Percentiles rank a stretch among this genome's conserved stretches.
Evolutionary conservation across 768 basidiomycete species (phyloP).

Genomic region (Kwoniella heveanensis): DNA sequence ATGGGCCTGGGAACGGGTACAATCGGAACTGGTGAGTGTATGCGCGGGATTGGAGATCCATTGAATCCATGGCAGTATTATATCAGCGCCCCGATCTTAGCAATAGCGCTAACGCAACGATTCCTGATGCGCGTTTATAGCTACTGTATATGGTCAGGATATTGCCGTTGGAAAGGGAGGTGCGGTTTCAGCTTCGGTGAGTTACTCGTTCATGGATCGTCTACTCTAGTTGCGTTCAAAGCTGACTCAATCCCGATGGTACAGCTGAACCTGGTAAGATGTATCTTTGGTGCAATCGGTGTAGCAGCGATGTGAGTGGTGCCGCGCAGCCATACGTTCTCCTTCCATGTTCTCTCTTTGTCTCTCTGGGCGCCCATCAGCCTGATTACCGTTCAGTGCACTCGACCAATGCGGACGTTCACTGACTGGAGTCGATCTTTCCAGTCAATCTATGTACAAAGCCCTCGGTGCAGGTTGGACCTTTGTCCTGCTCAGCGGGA

Average conservation of each 20-base stretch:
- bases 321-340: no score
- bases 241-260: no score
- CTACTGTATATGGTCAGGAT: slow-evolving; percentile 53
- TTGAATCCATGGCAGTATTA: no score
- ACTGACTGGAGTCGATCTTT: not conserved
- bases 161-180: slow-evolving; percentile 53
- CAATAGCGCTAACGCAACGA: no score
- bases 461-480: slow-evolving; percentile 50
- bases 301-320: slow-evolving; percentile 40
- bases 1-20: slow-evolving; percentile 44
- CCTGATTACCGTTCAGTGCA: no score
- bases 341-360: no score
- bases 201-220: no score
- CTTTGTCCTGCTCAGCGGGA: slow-evolving; percentile 46
- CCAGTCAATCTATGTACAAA: slow-evolving; percentile 39
- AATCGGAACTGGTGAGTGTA: slow-evolving; percentile 34
- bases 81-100: no score
- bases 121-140: slow-evolving; percentile 3
- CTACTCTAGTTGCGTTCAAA: no score
- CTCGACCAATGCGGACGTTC: not conserved
- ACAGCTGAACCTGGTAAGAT: slow-evolving; percentile 54
- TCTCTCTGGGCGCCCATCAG: no score
- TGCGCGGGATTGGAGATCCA: no score
- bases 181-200: slow-evolving; percentile 52
- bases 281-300: slow-evolving; percentile 50